Base-by-base conservation (phyloP, 495 filamentous ascomycete genomes). In the Massariosphaeria phaeospora region DNA sequence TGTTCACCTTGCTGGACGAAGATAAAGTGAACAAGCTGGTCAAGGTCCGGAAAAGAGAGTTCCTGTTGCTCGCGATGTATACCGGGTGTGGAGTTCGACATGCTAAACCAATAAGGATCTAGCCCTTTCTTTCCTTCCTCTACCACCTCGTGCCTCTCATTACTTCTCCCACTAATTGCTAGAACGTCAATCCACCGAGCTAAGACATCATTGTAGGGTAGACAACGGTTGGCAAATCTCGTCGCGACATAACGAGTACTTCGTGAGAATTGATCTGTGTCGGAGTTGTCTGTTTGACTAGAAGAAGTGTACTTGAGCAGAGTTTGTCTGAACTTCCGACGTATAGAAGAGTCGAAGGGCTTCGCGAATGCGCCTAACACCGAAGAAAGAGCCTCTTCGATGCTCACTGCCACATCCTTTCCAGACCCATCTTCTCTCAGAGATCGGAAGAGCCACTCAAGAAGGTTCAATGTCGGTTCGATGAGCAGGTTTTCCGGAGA, bases 91-190 rank as follows among this genome's bases (percentile, higher is more conserved):
- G 48, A 76, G 58, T 85, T 86, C 23, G 84, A 65, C 50, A 88
- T 77, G 41, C 73, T 73, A 66, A 85, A 85, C 82, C 86, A 89
- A 62, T 89, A 86, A 10, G 86, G 86, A 70, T 86, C 84, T 1
- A 95, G 77, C 2, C 93, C 93, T 67, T 91, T 90, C 52, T 80
- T 85, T 2, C 88, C 93, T 70, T 98, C 91, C 66, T 97, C 93
- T 0, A 87, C 68, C 0, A 95, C 81, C 63, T 96, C 91, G 34
- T 84, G 84, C 41, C 85, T 78, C 62, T 88, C 83, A 29, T 76
- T 73, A 3, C 73, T 70, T 1, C 77, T 77, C 17, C 75, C 76
- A 30, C 84, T 79, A 35, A 94, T 69, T 34, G 89, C 89, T 55
- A 96, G 75, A 26, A 96, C 74, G 69, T 95, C 79, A 41, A 94